Evolutionary conservation across 2,329 filamentous ascomycete genomes (phyloP).

Genomic region (Cylindrodendrum hubeiense): DNA sequence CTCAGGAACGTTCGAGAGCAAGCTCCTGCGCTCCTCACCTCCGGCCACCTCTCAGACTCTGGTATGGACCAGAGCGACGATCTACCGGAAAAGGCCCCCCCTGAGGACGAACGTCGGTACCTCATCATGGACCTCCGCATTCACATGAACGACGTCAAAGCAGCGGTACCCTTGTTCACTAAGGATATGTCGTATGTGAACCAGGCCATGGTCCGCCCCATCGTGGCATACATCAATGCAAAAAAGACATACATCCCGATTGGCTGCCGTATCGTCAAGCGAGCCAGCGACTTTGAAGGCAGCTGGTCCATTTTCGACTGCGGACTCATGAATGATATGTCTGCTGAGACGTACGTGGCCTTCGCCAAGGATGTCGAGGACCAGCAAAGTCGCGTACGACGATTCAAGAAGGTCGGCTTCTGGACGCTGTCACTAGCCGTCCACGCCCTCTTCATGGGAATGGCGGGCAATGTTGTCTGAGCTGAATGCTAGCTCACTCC

Average conservation of each 20-base stretch:
- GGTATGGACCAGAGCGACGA: constrained; percentile 22
- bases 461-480: constrained; percentile 83
- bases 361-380: constrained; percentile 93
- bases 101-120: constrained; percentile 77
- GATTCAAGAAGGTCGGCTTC: constrained; percentile 95
- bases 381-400: constrained; percentile 84
- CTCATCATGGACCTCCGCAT: constrained; percentile 95
- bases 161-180: constrained; percentile 92
- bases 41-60: constrained; percentile 50
- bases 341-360: constrained; percentile 92
- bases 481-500: not conserved
- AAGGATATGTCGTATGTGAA: constrained; percentile 95
- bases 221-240: constrained; percentile 98
- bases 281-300: constrained; percentile 89
- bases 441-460: constrained; percentile 93
- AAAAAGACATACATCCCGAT: constrained; percentile 96
- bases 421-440: constrained; percentile 95
- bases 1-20: constrained; percentile 61
- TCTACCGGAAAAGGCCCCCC: constrained; percentile 20
- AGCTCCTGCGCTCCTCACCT: constrained; percentile 44
- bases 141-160: constrained; percentile 94
- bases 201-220: constrained; percentile 93
- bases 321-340: constrained; percentile 92
- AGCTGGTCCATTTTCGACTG: constrained; percentile 96
- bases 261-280: constrained; percentile 93